Base-by-base conservation (phyloP, 2,329 filamentous ascomycete genomes). In the Macrophomina phaseolina region DNA sequence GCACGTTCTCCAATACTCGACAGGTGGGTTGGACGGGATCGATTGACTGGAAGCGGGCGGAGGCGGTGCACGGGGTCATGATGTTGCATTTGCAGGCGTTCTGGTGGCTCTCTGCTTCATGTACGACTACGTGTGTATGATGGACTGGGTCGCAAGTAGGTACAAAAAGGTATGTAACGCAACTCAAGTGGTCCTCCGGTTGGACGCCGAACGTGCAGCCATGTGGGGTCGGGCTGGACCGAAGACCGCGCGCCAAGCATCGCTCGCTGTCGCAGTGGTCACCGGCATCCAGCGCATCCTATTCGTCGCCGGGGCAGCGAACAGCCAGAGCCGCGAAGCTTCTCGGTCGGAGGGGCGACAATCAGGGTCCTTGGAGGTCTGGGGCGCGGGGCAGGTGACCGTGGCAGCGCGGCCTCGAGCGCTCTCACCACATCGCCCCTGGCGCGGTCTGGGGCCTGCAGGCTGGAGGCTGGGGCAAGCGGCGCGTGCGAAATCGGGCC, bases 41-140 rank as follows among this genome's bases (percentile, higher is more conserved):
- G 2, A 42, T 34, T 61, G 40, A 16, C 42, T 46, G 4, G 42
- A 45, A 30, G 12, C 28, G 56, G 56, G 28, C 16, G 40, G 30
- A 46, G 16, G 56, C n/a, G n/a, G 16, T 14, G 58, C 42, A 6
- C 8, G 40, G 42, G 32, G 18, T 12, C 40, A 30, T 23, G 23
- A 23, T 40, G 34, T 40, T 42, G 63, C 42, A 65, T 65, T 42
- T 56, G 32, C 42, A 48, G 63, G 63, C 63, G 63, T 65, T 65
- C 6, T 38, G 56, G 40, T 14, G 63, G 40, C 42, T 62, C 58
- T 62, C 58, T 38, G 42, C 58, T 62, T 62, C 45, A 49, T 62
- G 58, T 62, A 62, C 58, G 58, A 62, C 16, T 62, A 62, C 45
- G 45, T 49, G 58, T 62, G 16, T 48, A 46, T 60, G 53, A 12